Base-by-base conservation (phyloP, 2,329 filamentous ascomycete genomes). In the Diaporthe australafricana region DNA sequence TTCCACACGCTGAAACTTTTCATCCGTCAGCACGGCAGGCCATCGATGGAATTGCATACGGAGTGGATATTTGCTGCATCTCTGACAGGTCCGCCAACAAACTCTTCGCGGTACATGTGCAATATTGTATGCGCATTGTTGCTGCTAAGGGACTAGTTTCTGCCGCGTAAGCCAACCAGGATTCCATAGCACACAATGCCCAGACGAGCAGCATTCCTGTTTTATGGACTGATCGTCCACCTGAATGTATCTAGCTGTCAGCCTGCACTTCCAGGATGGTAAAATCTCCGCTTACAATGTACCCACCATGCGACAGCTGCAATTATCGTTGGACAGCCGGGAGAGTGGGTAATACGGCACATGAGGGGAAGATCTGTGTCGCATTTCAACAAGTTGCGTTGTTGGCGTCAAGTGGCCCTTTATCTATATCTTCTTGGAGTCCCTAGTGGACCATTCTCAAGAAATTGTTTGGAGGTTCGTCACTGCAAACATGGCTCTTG, bases 391-490 rank as follows among this genome's bases (percentile, higher is more conserved):
- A 45, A 30, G 1, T 45, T 45, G n/a, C 22, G 9, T 6, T 8
- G 3, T 7, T 30, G 22, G 8, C 17, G 16, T 17, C 22, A 42
- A 42, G 1, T 27, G 7, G 7, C 8, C 16, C 22, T 60, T 30
- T 27, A 0, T 17, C n/a, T n/a, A n/a, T n/a, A 27, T 5, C 38
- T 16, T 2, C 7, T 14, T 11, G 8, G 1, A 25, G 3, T 22
- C 16, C 25, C 16, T 25, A 3, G 22, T 11, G 4, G 6, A 3
- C 9, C 16, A 45, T 45, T 20, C 16, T 30, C 4, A 17, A 45
- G 1, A 2, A n/a, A 20, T 6, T 0, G 3, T 27, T n/a, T 8
- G 3, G 7, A 17, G 1, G 9, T 25, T 20, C 12, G 35, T 45
- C 22, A 20, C 16, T 60, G 9, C 22, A 45, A 45, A 27, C 2